A percentile compares a stretch with the other conserved stretches of the same genome.
Evolutionary conservation across 1,284 basidiomycete species (phyloP).

Genomic region (Tremellales sp.): DNA sequence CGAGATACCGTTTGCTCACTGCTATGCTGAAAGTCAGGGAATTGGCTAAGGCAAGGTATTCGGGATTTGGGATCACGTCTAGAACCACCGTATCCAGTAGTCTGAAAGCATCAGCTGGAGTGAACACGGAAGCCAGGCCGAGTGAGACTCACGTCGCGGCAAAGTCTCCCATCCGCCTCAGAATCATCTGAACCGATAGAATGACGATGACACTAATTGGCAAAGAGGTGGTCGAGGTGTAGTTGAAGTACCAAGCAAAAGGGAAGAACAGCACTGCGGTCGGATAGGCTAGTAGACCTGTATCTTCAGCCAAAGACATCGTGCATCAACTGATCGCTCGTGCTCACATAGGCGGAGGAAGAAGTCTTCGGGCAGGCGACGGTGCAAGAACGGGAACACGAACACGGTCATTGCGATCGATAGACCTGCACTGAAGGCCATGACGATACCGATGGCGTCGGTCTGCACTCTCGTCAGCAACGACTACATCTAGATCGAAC

Average conservation of each 20-base stretch:
- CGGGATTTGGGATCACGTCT: constrained; percentile 34
- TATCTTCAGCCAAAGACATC: background rate
- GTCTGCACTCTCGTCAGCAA: constrained; percentile 16
- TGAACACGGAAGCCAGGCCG: too few relatives aligned
- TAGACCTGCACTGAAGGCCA: constrained; percentile 28
- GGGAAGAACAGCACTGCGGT: constrained; percentile 30
- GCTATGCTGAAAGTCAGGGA: constrained; percentile 36
- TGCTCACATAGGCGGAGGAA: constrained; percentile 20
- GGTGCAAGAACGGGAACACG: constrained; percentile 33
- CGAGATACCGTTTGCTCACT: constrained; percentile 12
- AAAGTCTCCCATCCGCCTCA: constrained; percentile 35
- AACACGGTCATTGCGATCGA: constrained; percentile 38
- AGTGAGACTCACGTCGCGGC: constrained; percentile 24
- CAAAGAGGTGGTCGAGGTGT: constrained; percentile 3
- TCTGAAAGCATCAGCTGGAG: constrained; percentile 8
- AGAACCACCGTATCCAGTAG: constrained; percentile 34
- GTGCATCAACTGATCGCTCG: background rate
- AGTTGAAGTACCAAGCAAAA: constrained; percentile 26
- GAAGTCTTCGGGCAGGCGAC: constrained; percentile 16
- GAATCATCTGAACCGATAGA: constrained; percentile 29
- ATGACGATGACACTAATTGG: constrained; percentile 11
- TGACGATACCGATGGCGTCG: constrained; percentile 29
- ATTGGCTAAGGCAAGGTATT: constrained; percentile 37
- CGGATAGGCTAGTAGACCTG: constrained; percentile 31
- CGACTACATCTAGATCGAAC: background rate